Conservation (phyloP, 345 rosid species). For the Salix brachista region DNA sequence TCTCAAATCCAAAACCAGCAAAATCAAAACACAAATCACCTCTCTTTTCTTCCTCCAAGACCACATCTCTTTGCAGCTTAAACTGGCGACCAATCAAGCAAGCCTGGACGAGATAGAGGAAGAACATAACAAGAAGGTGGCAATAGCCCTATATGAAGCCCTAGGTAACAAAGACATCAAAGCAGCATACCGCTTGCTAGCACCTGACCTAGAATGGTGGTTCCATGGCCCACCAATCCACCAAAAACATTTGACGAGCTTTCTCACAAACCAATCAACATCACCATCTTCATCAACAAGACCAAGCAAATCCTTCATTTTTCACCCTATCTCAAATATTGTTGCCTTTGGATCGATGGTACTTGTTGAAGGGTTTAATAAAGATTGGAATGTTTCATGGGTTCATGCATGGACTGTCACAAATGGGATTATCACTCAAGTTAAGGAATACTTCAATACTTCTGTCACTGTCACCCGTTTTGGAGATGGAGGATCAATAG, state of each 20-base stretch:
- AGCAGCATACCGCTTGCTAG: conserved; percentile 19
- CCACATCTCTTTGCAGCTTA: background rate
- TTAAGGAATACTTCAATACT: conserved; percentile 25
- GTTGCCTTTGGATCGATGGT: conserved; percentile 22
- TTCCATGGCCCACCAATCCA: conserved; percentile 36
- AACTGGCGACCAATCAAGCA: background rate
- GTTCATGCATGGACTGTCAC: conserved; percentile 32
- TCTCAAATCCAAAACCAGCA: background rate
- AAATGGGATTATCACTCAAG: conserved; percentile 31
- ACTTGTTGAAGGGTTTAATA: conserved; percentile 24
- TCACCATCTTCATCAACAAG: background rate
- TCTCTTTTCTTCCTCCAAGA: background rate
- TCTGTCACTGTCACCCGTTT: conserved; percentile 26
- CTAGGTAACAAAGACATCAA: conserved; percentile 13
- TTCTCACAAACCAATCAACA: conserved; percentile 19
- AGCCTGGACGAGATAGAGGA: background rate
- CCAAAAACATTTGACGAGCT: conserved; percentile 23
- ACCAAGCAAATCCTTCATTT: conserved; percentile 3
- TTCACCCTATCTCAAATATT: conserved; percentile 16
- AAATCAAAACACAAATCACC: background rate
- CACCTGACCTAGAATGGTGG: conserved; percentile 38
- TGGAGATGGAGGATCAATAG: background rate
- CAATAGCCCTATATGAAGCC: conserved; percentile 27
- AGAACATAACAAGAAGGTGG: conserved; percentile 10
- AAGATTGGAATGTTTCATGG: conserved; percentile 20